Base-by-base conservation (phyloP, 768 basidiomycete species). In the Auricularia auricula-judae region DNA sequence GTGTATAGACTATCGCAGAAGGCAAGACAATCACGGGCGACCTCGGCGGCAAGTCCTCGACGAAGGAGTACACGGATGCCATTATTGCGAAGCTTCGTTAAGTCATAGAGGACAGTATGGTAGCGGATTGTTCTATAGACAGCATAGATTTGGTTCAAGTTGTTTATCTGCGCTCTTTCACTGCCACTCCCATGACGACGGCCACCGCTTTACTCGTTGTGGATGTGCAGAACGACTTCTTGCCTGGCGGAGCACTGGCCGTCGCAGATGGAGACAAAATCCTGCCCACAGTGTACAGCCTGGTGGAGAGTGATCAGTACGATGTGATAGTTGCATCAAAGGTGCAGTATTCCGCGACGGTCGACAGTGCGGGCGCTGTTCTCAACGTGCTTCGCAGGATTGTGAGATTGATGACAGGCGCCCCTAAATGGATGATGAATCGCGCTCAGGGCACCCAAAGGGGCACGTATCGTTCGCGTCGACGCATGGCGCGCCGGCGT, bases 11-110 rank as follows among this genome's bases (percentile, higher is more conserved):
- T 39, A 97, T 99, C 73, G 93, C 96, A 18, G 96, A 97, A 78
- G 97, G 97, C 69, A 93, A 91, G 79, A 75, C 81, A 51, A 95
- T 98, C 75, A 99, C 97, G 7, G 91, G 96, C 36, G 97, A 99
- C 76, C 79, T 99, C 65, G 94, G 97, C 23, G 97, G 97, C 51
- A 94, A 89, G 74, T 84, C 95, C 16, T 85, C 86, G 39, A 99
- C 97, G 2, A 80, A 80, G 74, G 87, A 97, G 76, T 98, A 91
- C 79, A 95, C 95, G 51, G 74, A 84, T 63, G 89, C 93, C 34
- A 96, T 98, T 76, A 87, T 97, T 67, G 70, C 78, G 67, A 93
- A 85, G 78, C 78, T 96, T 69, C 61, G 65, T 62, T 56, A 29
- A 59, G 23, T 51, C 43, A 61, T 54, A 36, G 35, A 23, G 43